Base-by-base conservation (phyloP, 192 early-diverging fungal species). In the Chytriomyces confervae region DNA sequence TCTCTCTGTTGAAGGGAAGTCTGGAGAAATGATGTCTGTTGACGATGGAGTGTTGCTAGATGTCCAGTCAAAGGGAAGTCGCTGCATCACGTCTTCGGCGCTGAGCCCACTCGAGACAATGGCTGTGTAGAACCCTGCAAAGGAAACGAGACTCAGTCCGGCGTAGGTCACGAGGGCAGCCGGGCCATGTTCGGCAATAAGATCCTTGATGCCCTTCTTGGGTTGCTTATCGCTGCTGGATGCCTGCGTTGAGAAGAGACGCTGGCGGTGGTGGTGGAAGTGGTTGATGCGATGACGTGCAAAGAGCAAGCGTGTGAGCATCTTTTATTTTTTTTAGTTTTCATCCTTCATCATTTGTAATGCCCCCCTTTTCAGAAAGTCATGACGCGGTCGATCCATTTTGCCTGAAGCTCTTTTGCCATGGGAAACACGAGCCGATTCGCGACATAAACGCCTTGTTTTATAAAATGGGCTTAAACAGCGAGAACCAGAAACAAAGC, bases 141-240 rank as follows among this genome's bases (percentile, higher is more conserved):
- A 80, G 23, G 79, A 81, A 13, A 84, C 73, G 13, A 36, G 23
- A 3, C 76, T 66, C 24, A 84, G 73, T 18, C 46, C 53, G 36
- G 51, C 50, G 75, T 84, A 84, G 50, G 83, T 81, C 11, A 81
- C 27, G 23, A 81, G 50, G 18, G 83, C 78, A 24, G 72, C 72
- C 0, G 79, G 79, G 5, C 83, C 83, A 24, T 84, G 78, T 23
- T 75, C 50, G 57, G 78, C 70, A n/a, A 79, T 13, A 10, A 83
- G 72, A 16, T 43, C 9, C 43, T 66, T 64, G 65, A 77, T 44
- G n/a, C 46, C 43, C 27, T 69, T 11, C 5, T 69, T 69, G 1
- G 53, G 53, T 57, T 57, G 53, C 53, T 36, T 20, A 57, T 57
- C 53, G 53, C 53, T 13, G 53, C 3, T 57, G 3, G 16, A 5